phyloP scores from a whole-genome alignment of 2,329 filamentous ascomycete genomes.

The Phialophora verrucosa region DNA sequence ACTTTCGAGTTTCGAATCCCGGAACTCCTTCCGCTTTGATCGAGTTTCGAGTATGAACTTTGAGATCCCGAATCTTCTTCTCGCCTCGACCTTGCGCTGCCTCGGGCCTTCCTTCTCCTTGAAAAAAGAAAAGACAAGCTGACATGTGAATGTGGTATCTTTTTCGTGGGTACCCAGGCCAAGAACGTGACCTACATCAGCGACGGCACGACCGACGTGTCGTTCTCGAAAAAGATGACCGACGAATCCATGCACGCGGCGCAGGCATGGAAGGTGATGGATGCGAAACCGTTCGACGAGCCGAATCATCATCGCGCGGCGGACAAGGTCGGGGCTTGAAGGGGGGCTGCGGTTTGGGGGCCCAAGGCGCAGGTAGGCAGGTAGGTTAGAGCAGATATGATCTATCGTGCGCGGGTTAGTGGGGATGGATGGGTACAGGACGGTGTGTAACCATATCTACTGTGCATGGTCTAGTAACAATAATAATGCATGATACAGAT shows the following conservation, averaged over 20 bases:
- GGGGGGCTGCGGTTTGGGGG: too few species aligned
- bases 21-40: neutral
- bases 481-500: neutral
- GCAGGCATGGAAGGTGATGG: slow-evolving; percentile 52
- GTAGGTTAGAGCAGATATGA: too few species aligned
- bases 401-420: too few species aligned
- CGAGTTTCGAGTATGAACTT: too few species aligned
- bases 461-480: neutral
- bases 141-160: too few species aligned
- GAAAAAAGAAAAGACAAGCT: too few species aligned
- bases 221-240: slow-evolving; percentile 44
- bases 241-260: slow-evolving; percentile 54
- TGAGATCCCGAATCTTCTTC: neutral
- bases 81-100: neutral
- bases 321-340: neutral
- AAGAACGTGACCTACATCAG: slow-evolving; percentile 30
- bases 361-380: too few species aligned
- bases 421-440: neutral
- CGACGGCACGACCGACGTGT: slow-evolving; percentile 22
- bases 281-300: slow-evolving; percentile 51
- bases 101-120: neutral
- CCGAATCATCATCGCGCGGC: neutral
- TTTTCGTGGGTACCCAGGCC: slow-evolving; percentile 4
- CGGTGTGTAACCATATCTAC: neutral
- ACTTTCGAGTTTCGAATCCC: neutral